Evolutionary conservation across 176 grass and related monocot species (phyloP).

Genomic region (Olyra latifolia): DNA sequence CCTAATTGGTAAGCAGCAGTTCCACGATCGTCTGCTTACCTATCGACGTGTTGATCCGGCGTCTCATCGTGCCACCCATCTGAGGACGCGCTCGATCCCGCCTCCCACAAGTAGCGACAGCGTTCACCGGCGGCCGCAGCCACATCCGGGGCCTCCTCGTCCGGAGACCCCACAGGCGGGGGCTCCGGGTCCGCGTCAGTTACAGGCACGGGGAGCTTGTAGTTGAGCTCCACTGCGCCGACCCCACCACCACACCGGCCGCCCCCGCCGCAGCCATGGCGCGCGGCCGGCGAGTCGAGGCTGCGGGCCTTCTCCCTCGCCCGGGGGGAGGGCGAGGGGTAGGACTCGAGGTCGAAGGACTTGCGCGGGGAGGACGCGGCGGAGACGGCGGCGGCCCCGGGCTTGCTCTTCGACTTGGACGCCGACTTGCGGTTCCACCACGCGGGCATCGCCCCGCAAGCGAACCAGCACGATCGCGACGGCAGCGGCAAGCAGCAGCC

Average conservation of each 20-base stretch:
- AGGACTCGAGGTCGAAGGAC: slow-evolving; percentile 39
- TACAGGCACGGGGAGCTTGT: slow-evolving; percentile 53
- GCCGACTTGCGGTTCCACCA: slow-evolving; percentile 45
- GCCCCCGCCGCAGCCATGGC: neutral
- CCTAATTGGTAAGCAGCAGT: neutral
- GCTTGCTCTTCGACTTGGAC: slow-evolving; percentile 51
- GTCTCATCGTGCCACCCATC: slow-evolving; percentile 56
- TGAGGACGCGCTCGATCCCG: slow-evolving; percentile 60
- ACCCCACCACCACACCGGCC: neutral
- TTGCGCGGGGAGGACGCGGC: slow-evolving; percentile 40
- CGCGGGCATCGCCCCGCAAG: slow-evolving; percentile 57
- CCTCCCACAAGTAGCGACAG: slow-evolving; percentile 34
- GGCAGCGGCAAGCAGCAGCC: neutral
- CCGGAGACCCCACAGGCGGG: neutral
- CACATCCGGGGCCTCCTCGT: slow-evolving; percentile 18
- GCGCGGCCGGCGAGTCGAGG: slow-evolving; percentile 30
- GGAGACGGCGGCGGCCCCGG: slow-evolving; percentile 28
- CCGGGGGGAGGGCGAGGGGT: slow-evolving; percentile 34
- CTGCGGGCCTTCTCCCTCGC: slow-evolving; percentile 38
- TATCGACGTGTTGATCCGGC: slow-evolving; percentile 44
- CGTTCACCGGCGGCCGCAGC: slow-evolving; percentile 13
- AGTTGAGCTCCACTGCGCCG: neutral
- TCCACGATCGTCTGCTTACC: slow-evolving; percentile 37
- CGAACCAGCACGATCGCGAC: slow-evolving; percentile 4
- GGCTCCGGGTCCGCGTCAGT: neutral